These are phyloP conservation scores for Ciborinia camelliae DNA, from an alignment of 2,329 filamentous ascomycete species.

Conservation along the genomic window DNA sequence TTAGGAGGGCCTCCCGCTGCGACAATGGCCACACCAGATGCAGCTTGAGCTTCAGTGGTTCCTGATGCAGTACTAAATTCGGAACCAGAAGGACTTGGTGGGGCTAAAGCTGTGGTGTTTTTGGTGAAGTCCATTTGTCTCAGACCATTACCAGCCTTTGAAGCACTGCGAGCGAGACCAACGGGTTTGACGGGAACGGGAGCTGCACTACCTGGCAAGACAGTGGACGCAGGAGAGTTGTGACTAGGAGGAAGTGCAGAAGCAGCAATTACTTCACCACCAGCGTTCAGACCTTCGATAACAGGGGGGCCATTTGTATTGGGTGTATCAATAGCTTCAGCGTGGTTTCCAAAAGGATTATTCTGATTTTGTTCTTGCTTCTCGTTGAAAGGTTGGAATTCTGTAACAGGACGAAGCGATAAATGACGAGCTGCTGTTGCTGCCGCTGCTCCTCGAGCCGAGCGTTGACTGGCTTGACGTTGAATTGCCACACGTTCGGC, in stretches of 20 bases:
- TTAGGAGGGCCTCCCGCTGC: slow-evolving; percentile 57
- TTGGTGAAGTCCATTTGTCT: slow-evolving; percentile 51
- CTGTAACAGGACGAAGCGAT: slow-evolving; percentile 77
- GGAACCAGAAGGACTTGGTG: slow-evolving; percentile 59
- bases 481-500: slow-evolving; percentile 29
- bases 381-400: slow-evolving; percentile 68
- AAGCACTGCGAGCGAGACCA: slow-evolving; percentile 50
- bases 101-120: slow-evolving; percentile 39
- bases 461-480: slow-evolving; percentile 7
- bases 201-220: slow-evolving; percentile 26
- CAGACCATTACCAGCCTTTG: slow-evolving; percentile 52
- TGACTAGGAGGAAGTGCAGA: slow-evolving; percentile 27
- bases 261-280: slow-evolving; percentile 41
- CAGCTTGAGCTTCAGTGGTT: slow-evolving; percentile 42
- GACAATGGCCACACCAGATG: slow-evolving; percentile 57
- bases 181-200: slow-evolving; percentile 19
- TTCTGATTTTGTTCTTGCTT: slow-evolving; percentile 48
- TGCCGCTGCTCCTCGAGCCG: slow-evolving; percentile 33
- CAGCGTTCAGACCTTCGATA: slow-evolving; percentile 40
- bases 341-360: slow-evolving; percentile 70
- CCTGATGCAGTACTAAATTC: slow-evolving; percentile 59
- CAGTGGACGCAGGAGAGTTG: slow-evolving; percentile 18
- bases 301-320: slow-evolving; percentile 44
- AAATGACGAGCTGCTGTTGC: slow-evolving; percentile 67
- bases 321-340: slow-evolving; percentile 47